These are phyloP conservation scores for Ogataea corticis DNA, from an alignment of 805 yeast genomes.

Conservation along the genomic window DNA sequence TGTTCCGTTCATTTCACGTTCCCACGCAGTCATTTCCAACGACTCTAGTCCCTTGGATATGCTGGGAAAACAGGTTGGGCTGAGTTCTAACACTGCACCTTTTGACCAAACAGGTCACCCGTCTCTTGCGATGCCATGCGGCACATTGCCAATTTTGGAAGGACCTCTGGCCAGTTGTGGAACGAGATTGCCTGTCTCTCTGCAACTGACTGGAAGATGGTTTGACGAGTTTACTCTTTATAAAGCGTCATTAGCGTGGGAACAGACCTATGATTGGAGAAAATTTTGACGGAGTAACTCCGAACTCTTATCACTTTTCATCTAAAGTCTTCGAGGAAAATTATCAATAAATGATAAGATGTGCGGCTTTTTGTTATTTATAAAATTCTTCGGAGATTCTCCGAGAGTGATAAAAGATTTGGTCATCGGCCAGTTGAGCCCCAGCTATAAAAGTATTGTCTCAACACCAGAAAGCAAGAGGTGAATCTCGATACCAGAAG, in stretches of 20 bases:
- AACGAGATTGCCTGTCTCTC: constrained; percentile 34
- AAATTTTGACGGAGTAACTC: constrained; percentile 3
- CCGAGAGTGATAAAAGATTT: neutral
- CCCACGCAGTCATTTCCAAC: constrained; percentile 22
- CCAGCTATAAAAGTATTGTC: too few relatives aligned
- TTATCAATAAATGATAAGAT: neutral
- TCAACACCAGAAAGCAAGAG: too few relatives aligned
- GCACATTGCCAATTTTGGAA: constrained; percentile 32
- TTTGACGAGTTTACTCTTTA: constrained; percentile 34
- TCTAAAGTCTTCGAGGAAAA: too few relatives aligned
- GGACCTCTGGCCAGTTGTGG: constrained; percentile 22
- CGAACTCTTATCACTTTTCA: neutral
- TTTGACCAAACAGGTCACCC: constrained; percentile 41
- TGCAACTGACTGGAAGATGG: constrained; percentile 36
- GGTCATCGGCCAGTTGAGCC: too few relatives aligned
- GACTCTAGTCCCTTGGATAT: constrained; percentile 26
- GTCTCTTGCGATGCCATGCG: constrained; percentile 37
- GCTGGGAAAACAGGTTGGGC: constrained; percentile 30
- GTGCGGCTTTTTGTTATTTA: neutral
- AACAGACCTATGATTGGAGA: constrained; percentile 30
- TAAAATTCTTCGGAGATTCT: neutral
- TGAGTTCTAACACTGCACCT: constrained; percentile 37
- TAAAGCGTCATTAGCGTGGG: constrained; percentile 38
- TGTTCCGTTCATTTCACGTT: constrained; percentile 29
- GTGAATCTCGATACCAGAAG: too few relatives aligned